phyloP scores from a whole-genome alignment of 192 early-diverging fungal species.

The Backusella sp. region DNA sequence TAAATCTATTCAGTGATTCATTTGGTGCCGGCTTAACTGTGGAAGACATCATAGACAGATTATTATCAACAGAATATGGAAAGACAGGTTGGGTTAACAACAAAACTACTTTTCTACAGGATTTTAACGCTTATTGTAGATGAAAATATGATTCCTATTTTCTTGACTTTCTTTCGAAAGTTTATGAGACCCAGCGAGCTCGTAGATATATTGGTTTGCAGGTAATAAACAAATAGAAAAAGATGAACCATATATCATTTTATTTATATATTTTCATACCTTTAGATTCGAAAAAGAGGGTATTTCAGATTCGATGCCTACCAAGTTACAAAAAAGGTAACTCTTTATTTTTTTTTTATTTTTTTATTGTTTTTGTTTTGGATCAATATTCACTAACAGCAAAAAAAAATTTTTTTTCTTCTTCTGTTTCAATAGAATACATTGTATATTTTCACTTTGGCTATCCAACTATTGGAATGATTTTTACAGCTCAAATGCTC shows the following conservation, averaged over 20 bases:
- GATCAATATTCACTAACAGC: background rate
- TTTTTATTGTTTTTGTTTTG: background rate
- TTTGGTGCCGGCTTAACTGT: constrained; percentile 15
- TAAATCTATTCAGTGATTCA: constrained; percentile 12
- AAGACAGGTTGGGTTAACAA: background rate
- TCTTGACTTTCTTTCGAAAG: constrained; percentile 40
- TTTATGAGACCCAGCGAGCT: constrained; percentile 37
- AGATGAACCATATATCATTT: background rate
- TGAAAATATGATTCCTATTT: constrained; percentile 31
- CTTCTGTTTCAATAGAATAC: constrained; percentile 23
- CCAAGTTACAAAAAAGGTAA: constrained; percentile 26
- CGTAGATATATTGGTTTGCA: constrained; percentile 22
- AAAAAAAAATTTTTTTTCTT: background rate
- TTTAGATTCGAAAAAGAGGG: constrained; percentile 25
- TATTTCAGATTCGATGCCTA: constrained; percentile 14
- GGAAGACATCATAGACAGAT: constrained; percentile 15
- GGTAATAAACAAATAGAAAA: constrained; percentile 12
- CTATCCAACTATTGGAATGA: constrained; percentile 38
- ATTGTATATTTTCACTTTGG: constrained; percentile 31
- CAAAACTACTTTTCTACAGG: background rate
- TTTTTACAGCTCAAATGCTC: constrained; percentile 23
- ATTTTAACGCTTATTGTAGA: constrained; percentile 13
- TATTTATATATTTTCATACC: background rate
- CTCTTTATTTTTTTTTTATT: background rate
- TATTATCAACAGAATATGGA: constrained; percentile 8